Conservation (phyloP, 2,329 filamentous ascomycete genomes). For the Botrytis aclada region DNA sequence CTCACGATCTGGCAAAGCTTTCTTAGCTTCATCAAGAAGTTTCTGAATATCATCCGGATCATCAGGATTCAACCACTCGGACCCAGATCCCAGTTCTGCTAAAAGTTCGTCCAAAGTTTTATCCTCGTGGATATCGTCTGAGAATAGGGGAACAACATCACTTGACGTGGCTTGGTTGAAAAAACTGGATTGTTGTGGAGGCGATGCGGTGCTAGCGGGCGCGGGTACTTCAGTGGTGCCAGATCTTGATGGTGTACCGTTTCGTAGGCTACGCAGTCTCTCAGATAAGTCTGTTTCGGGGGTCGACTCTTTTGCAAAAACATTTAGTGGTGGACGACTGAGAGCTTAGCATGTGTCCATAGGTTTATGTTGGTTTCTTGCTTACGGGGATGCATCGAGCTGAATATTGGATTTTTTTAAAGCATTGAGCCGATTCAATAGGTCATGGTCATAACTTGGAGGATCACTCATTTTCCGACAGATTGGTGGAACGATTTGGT, state of each 20-base stretch:
- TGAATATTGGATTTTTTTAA: slow-evolving; percentile 36
- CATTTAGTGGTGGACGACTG: slow-evolving; percentile 21
- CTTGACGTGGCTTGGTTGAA: neutral
- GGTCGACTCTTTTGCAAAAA: slow-evolving; percentile 21
- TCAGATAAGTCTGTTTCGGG: slow-evolving; percentile 34
- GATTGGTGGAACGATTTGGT: neutral
- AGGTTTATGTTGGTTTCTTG: neutral
- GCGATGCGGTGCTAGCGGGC: slow-evolving; percentile 1
- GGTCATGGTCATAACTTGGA: slow-evolving; percentile 33
- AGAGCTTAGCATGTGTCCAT: slow-evolving; percentile 26
- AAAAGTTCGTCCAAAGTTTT: slow-evolving; percentile 36
- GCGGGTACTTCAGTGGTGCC: slow-evolving; percentile 20
- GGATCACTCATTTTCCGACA: slow-evolving; percentile 32
- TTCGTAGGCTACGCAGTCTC: slow-evolving; percentile 34
- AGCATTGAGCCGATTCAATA: slow-evolving; percentile 36
- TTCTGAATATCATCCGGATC: slow-evolving; percentile 34
- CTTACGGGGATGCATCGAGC: slow-evolving; percentile 32
- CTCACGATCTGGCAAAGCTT: slow-evolving; percentile 24
- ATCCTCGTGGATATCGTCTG: slow-evolving; percentile 27
- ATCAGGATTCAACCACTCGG: slow-evolving; percentile 35
- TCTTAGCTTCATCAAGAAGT: slow-evolving; percentile 33
- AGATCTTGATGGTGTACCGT: slow-evolving; percentile 27
- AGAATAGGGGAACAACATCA: slow-evolving; percentile 22
- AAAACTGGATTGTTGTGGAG: slow-evolving; percentile 3
- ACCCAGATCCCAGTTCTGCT: slow-evolving; percentile 32